Percentiles rank a stretch among this genome's conserved stretches.
These are phyloP conservation scores for Alnus glutinosa DNA, from an alignment of 306 rosid species.

Conservation along the genomic window DNA sequence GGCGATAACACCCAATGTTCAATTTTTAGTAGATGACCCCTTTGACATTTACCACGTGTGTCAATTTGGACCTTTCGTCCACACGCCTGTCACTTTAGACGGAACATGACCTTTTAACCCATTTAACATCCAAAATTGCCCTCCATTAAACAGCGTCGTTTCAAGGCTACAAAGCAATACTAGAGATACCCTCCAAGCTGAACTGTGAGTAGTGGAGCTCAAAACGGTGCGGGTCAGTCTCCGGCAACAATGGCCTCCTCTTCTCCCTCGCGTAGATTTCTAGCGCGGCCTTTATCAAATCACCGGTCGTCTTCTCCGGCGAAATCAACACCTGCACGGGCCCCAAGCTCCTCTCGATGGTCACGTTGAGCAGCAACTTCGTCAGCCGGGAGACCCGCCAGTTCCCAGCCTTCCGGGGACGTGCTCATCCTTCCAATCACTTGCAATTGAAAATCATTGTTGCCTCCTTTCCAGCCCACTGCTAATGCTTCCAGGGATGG, in stretches of 20 bases:
- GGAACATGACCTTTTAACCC: too few relatives aligned
- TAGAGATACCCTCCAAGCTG: slow-evolving; percentile 42
- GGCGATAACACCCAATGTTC: too few relatives aligned
- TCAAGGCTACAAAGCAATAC: too few relatives aligned
- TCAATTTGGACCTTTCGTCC: too few relatives aligned
- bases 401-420: slow-evolving; percentile 16
- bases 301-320: slow-evolving; percentile 43
- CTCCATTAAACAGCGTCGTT: too few relatives aligned
- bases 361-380: slow-evolving; percentile 57
- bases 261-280: slow-evolving; percentile 47
- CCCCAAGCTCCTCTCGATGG: slow-evolving; percentile 55
- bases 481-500: too few relatives aligned
- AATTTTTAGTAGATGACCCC: too few relatives aligned
- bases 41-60: too few relatives aligned
- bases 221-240: slow-evolving; percentile 44
- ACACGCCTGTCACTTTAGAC: too few relatives aligned
- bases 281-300: slow-evolving; percentile 46
- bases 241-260: slow-evolving; percentile 52
- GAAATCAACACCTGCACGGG: slow-evolving; percentile 51
- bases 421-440: not conserved
- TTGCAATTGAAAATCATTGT: too few relatives aligned
- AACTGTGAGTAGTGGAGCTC: slow-evolving; percentile 66
- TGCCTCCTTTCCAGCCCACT: too few relatives aligned
- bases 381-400: slow-evolving; percentile 28
- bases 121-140: too few relatives aligned